Base-by-base conservation (phyloP, 768 basidiomycete species). In the Phlebiopsis gigantea region DNA sequence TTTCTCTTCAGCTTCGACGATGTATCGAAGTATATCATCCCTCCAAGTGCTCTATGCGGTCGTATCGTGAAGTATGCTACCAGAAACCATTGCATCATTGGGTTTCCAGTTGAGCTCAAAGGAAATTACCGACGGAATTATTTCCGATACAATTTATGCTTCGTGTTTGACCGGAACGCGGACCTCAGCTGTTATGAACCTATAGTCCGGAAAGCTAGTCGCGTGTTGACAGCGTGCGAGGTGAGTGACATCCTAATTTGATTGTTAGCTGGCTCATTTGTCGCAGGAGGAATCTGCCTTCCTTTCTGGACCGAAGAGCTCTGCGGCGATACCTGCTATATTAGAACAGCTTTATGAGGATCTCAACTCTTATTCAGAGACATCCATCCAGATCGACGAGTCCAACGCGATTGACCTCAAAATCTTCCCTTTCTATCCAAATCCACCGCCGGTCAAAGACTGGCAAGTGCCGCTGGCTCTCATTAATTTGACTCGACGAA, bases 311-410 rank as follows among this genome's bases (percentile, higher is more conserved):
- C 76, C 86, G 0, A 71, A 78, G 44, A 86, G 84, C 2, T 85
- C 85, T 1, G 74, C 80, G 34, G 79, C 83, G 2, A 80, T 93
- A 29, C 81, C 88, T 66, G 81, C 87, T 15, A 91, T 98, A 51
- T 81, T 98, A 21, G 96, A 99, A 71, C 95, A 98, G 66, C 78
- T 99, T 1, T 98, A 94, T 63, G 95, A 98, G 66, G 97, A 99
- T 64, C 73, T 99, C 63, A 98, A 98, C 71, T 95, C 93, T 7
- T 98, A 96, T 72, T 93, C 93, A 0, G 96, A 98, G 73, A 94
- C 96, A 1, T 93, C 90, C 1, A 95, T 99, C 53, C 79, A 82
- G 1, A 85, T 98, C 61, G 91, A 97, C 69, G 81, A 82, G 44
- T 93, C 93, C 76, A 97, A 95, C 67, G 92, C 93, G 1, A 88